These are phyloP conservation scores for Perkinsus chesapeaki DNA, from an alignment of 169 alveolate species.

Conservation along the genomic window DNA sequence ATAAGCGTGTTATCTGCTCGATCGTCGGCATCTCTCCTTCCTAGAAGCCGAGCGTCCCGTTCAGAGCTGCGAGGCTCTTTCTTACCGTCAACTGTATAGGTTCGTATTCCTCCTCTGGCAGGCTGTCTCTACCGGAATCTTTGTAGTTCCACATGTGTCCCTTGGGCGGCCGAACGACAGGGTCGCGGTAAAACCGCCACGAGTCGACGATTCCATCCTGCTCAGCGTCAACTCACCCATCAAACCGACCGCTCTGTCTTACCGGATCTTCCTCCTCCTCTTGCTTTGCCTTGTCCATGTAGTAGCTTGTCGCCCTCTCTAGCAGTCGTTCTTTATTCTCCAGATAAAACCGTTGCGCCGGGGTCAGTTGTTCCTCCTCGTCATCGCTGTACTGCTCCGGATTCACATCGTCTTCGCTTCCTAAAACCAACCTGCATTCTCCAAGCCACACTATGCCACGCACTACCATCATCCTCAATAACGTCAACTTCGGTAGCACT, in stretches of 20 bases:
- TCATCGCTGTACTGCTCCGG: neutral
- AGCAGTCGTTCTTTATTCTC: constrained; percentile 31
- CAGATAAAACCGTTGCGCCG: constrained; percentile 32
- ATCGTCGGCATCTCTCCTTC: neutral
- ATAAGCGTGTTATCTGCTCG: neutral
- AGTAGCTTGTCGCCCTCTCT: constrained; percentile 28
- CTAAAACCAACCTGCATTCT: neutral
- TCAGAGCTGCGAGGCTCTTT: neutral
- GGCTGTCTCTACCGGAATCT: neutral
- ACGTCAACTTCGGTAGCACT: neutral
- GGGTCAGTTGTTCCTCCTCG: constrained; percentile 24
- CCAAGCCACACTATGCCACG: neutral
- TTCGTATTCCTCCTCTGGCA: neutral
- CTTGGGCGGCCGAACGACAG: neutral
- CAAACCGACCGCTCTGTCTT: neutral
- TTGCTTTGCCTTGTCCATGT: constrained; percentile 22
- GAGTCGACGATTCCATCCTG: neutral
- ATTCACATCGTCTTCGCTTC: neutral
- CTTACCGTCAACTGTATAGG: neutral
- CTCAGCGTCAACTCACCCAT: neutral
- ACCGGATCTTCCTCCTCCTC: neutral
- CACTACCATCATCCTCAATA: neutral
- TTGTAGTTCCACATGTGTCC: neutral
- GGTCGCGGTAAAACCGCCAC: neutral
- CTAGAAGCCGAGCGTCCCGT: neutral